phyloP scores from a whole-genome alignment of 1,284 basidiomycete genomes.

The Sanghuangporus baumii region DNA sequence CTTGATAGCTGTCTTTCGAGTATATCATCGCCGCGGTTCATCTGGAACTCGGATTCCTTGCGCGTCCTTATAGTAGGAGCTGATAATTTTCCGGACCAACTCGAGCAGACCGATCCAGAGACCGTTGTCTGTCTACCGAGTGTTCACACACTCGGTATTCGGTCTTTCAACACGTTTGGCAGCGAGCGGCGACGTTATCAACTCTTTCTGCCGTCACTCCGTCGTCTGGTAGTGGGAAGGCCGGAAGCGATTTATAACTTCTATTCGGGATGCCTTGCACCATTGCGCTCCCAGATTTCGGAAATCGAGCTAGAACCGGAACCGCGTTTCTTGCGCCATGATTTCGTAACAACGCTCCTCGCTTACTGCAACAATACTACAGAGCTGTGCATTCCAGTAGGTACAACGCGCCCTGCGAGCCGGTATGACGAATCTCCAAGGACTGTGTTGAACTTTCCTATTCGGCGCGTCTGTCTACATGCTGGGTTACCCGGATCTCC shows the following conservation, averaged over 20 bases:
- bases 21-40: constrained; percentile 1
- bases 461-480: background rate
- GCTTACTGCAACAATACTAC: constrained; percentile 1
- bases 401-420: background rate
- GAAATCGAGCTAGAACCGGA: background rate
- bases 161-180: background rate
- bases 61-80: constrained; percentile 2
- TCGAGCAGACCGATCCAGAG: background rate
- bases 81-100: background rate
- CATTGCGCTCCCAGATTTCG: background rate
- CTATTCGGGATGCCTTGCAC: background rate
- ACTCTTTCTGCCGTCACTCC: constrained; percentile 5
- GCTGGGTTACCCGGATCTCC: background rate
- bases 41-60: constrained; percentile 3
- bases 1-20: background rate
- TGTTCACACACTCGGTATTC: constrained; percentile 9
- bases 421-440: background rate
- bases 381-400: constrained; percentile 3
- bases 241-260: constrained; percentile 6
- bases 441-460: background rate
- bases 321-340: constrained; percentile 1
- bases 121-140: constrained; percentile 4
- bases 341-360: constrained; percentile 7
- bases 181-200: background rate
- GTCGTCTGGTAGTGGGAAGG: background rate